A percentile compares a stretch with the other conserved stretches of the same genome.
These are phyloP conservation scores for Asclepias syriaca DNA, from an alignment of 257 asterid genomes.

Conservation along the genomic window DNA sequence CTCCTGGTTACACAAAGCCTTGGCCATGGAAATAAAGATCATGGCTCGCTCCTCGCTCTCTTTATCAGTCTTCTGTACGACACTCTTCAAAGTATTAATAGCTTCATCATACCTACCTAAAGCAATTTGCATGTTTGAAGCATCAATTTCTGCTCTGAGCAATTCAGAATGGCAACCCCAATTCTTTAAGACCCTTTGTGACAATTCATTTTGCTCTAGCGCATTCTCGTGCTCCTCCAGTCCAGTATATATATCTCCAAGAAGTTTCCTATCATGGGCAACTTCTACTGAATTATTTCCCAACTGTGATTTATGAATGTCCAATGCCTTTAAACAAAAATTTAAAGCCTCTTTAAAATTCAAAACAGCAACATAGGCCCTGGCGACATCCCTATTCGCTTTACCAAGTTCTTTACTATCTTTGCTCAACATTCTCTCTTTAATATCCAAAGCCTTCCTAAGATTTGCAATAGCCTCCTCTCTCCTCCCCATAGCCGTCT, in stretches of 20 bases:
- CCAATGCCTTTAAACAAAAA: slow-evolving; percentile 77
- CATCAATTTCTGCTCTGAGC: slow-evolving; percentile 86
- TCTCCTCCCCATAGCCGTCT: slow-evolving; percentile 87
- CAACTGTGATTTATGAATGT: slow-evolving; percentile 53
- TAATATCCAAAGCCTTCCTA: slow-evolving; percentile 67
- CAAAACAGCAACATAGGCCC: slow-evolving; percentile 71
- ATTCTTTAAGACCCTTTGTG: slow-evolving; percentile 69
- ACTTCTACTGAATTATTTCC: slow-evolving; percentile 87
- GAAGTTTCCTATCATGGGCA: slow-evolving; percentile 78
- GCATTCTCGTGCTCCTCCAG: slow-evolving; percentile 79
- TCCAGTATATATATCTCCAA: slow-evolving; percentile 84
- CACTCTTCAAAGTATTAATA: slow-evolving; percentile 59
- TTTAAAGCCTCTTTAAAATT: slow-evolving; percentile 74
- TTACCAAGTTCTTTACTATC: slow-evolving; percentile 75
- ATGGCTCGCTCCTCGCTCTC: slow-evolving; percentile 81
- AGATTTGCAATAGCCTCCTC: slow-evolving; percentile 85
- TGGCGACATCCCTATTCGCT: slow-evolving; percentile 79
- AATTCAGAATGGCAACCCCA: slow-evolving; percentile 80
- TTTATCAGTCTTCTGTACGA: slow-evolving; percentile 66
- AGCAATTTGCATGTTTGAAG: slow-evolving; percentile 91
- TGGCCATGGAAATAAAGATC: slow-evolving; percentile 76
- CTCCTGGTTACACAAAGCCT: slow-evolving; percentile 67
- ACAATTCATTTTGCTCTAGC: slow-evolving; percentile 72
- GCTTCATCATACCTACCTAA: slow-evolving; percentile 77
- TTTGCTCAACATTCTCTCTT: slow-evolving; percentile 62